A percentile compares a stretch with the other conserved stretches of the same genome.
Conservation (phyloP, 1,284 basidiomycete species). For the Bondarzewia mesenterica region DNA sequence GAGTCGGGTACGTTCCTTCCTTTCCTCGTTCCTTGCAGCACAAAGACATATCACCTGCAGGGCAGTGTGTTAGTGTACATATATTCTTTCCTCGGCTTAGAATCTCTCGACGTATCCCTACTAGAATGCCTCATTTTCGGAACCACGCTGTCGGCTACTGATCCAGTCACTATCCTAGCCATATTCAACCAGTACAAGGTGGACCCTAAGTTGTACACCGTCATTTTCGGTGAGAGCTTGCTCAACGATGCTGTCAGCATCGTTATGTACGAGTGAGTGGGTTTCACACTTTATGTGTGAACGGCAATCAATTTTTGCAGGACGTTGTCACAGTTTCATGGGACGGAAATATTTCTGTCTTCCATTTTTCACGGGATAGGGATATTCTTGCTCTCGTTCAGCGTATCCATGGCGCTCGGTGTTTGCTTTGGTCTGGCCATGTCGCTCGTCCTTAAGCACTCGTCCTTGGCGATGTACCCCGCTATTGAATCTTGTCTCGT, state of each 20-base stretch:
- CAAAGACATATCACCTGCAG: conserved; percentile 35
- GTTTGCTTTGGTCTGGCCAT: conserved; percentile 86
- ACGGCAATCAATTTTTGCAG: conserved; percentile 29
- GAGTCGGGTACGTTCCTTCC: conserved; percentile 70
- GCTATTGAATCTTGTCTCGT: conserved; percentile 94
- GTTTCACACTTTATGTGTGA: conserved; percentile 2
- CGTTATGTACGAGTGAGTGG: conserved; percentile 98
- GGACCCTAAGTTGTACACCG: conserved; percentile 94
- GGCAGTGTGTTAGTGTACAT: conserved; percentile 89
- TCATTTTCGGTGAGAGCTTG: conserved; percentile 97
- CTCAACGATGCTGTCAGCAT: conserved; percentile 99
- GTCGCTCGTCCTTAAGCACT: conserved; percentile 94
- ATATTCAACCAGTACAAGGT: conserved; percentile 99
- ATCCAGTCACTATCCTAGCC: conserved; percentile 96
- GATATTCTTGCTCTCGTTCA: conserved; percentile 94
- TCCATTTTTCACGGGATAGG: conserved; percentile 94
- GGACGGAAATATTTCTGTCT: conserved; percentile 78
- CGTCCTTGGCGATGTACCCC: conserved; percentile 80
- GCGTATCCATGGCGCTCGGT: conserved; percentile 89
- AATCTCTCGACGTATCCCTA: conserved; percentile 72
- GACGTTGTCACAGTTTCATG: conserved; percentile 89
- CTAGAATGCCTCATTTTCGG: conserved; percentile 96
- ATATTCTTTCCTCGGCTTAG: conserved; percentile 88
- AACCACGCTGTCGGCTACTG: conserved; percentile 94
- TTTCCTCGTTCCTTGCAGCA: neutral